Base-by-base conservation (phyloP, 1,139 yeast genomes). In the Geotrichum cucujoidarum region DNA sequence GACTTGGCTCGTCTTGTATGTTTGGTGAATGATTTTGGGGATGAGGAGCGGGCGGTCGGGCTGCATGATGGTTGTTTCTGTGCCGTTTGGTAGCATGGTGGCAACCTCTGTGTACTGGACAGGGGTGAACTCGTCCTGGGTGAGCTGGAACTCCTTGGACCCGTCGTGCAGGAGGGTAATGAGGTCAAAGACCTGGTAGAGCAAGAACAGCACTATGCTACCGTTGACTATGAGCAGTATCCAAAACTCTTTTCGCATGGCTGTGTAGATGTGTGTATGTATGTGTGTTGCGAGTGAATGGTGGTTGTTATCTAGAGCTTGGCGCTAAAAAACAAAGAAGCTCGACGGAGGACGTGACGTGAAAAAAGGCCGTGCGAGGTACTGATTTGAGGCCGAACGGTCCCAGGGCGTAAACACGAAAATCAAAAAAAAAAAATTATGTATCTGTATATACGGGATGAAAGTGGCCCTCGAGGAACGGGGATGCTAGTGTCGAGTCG, bases 1-100 rank as follows among this genome's bases (percentile, higher is more conserved):
- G 24, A 89, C 77, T 22, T 80, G 76, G 18, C 70, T 76, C 24
- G 85, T 83, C 65, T 87, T 89, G 68, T 89, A 89, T 14, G 97
- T 89, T 67, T 89, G 97, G 64, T 89, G 97, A 50, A 89, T 88
- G 63, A 89, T 88, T 61, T 84, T 86, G 34, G 97, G 97, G 43
- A 89, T 86, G 42, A 81, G 61, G 13, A 52, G 53, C 21, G 45
- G 51, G 14, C 61, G 47, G 38, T 56, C 58, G 10, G 62, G 60
- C 21, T 30, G 10, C n/a, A 24, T 22, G 8, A 18, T 27, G 40
- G 24, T 20, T n/a, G 24, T 21, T 22, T n/a, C 14, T 2, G 43
- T 31, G 27, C 36, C 41, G 38, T 22, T 18, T 30, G 35, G 33
- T 4, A 37, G 33, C 22, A 47, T 52, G 14, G 25, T 42, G 5